Evolutionary conservation across 306 rosid species (phyloP).

Genomic region (Argentina anserina): DNA sequence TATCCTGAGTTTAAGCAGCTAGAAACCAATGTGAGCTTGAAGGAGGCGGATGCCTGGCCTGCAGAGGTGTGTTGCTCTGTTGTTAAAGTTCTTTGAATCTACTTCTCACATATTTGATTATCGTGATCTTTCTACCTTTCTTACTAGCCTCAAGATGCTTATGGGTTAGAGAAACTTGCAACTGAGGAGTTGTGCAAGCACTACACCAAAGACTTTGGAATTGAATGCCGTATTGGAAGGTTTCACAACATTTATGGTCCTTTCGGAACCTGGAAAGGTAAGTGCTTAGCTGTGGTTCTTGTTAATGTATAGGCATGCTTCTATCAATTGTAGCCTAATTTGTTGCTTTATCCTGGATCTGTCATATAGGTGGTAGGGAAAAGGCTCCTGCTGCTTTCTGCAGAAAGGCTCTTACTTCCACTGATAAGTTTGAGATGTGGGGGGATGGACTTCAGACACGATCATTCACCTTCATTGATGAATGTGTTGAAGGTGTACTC

Average conservation of each 20-base stretch:
- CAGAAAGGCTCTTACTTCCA: slow-evolving; percentile 70
- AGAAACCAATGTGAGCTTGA: slow-evolving; percentile 96
- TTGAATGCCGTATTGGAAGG: slow-evolving; percentile 93
- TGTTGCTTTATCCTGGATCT: slow-evolving; percentile 16
- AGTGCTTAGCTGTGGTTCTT: slow-evolving; percentile 19
- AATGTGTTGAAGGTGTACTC: slow-evolving; percentile 99
- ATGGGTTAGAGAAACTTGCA: slow-evolving; percentile 98
- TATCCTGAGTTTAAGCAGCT: slow-evolving; percentile 95
- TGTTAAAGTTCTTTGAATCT: slow-evolving; percentile 13
- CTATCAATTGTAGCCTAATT: slow-evolving; percentile 17
- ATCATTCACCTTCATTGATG: slow-evolving; percentile 97
- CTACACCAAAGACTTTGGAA: slow-evolving; percentile 88
- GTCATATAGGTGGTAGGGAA: slow-evolving; percentile 84
- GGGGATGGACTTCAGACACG: slow-evolving; percentile 97
- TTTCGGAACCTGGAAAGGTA: slow-evolving; percentile 98
- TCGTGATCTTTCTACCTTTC: slow-evolving; percentile 7
- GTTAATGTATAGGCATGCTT: not conserved
- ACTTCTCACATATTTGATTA: slow-evolving; percentile 12
- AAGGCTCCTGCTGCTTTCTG: slow-evolving; percentile 99
- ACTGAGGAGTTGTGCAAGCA: slow-evolving; percentile 98
- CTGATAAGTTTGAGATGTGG: slow-evolving; percentile 97
- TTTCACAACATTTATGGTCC: slow-evolving; percentile 99
- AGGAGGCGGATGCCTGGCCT: slow-evolving; percentile 99
- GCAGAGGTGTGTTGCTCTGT: slow-evolving; percentile 71
- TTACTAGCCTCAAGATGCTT: slow-evolving; percentile 97